These are phyloP conservation scores for Diaporthe citri DNA, from an alignment of 2,329 filamentous ascomycete genomes.

Conservation along the genomic window DNA sequence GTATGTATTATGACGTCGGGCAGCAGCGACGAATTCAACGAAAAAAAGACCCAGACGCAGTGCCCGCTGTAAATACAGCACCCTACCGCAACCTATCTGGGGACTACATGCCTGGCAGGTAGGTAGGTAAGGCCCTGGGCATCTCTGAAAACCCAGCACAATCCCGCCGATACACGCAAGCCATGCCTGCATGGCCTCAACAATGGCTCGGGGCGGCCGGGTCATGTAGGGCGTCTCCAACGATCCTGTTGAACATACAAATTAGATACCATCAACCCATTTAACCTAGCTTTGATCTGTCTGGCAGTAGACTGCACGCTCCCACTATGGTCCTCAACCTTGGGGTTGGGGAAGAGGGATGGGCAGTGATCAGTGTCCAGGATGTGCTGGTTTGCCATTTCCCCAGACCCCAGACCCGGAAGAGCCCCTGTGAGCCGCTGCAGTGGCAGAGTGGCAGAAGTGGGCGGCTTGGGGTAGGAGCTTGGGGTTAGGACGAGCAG, in stretches of 20 bases:
- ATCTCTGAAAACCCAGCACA: slow-evolving; percentile 13
- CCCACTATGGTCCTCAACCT: background rate
- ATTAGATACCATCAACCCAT: background rate
- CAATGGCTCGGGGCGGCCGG: background rate
- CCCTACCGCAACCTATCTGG: background rate
- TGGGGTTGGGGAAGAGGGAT: background rate
- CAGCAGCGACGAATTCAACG: slow-evolving; percentile 36
- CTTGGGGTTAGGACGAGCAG: slow-evolving; percentile 1
- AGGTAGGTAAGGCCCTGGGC: background rate
- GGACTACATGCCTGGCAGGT: background rate
- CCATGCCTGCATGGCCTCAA: background rate
- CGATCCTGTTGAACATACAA: background rate
- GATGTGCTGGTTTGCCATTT: slow-evolving; percentile 15
- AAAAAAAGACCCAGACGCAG: slow-evolving; percentile 25
- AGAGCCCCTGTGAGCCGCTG: slow-evolving; percentile 13
- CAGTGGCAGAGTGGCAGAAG: slow-evolving; percentile 5
- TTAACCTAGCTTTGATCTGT: background rate
- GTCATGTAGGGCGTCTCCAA: background rate
- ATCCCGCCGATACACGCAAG: background rate
- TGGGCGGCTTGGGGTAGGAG: slow-evolving; percentile 10
- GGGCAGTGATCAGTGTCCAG: background rate
- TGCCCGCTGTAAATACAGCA: background rate
- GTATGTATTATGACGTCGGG: slow-evolving; percentile 39
- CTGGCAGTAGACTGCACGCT: background rate
- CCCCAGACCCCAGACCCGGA: slow-evolving; percentile 33